Evolutionary conservation across 768 basidiomycete genomes (phyloP).

Genomic region (Lactifluus volemus): DNA sequence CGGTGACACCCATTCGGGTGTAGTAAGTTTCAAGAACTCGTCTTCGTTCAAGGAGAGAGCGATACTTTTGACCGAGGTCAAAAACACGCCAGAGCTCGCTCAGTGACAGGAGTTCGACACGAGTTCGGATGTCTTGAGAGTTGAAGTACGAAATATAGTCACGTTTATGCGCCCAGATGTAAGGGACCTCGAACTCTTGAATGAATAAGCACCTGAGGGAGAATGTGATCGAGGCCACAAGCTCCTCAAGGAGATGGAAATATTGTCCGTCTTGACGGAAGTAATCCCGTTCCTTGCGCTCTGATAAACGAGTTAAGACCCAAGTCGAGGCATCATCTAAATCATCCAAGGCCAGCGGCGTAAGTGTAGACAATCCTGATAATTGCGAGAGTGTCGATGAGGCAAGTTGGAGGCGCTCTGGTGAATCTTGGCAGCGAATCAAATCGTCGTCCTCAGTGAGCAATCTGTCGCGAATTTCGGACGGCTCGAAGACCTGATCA

Average conservation of each 20-base stretch:
- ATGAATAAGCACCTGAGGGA: constrained; percentile 78
- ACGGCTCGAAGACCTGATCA: constrained; percentile 89
- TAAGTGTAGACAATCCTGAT: constrained; percentile 51
- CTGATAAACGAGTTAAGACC: constrained; percentile 76
- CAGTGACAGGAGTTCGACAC: constrained; percentile 61
- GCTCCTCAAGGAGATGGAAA: constrained; percentile 49
- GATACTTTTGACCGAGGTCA: constrained; percentile 80
- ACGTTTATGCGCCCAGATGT: constrained; percentile 88
- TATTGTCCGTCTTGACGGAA: constrained; percentile 57
- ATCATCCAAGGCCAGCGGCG: constrained; percentile 61
- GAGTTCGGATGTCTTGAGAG: constrained; percentile 48
- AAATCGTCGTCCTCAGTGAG: constrained; percentile 91
- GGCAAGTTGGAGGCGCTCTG: constrained; percentile 91
- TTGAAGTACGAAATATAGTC: constrained; percentile 87
- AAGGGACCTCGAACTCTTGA: constrained; percentile 88
- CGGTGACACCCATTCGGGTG: constrained; percentile 54
- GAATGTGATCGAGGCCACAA: constrained; percentile 72
- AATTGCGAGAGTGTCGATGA: constrained; percentile 72
- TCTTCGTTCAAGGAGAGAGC: constrained; percentile 73
- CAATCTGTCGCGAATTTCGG: constrained; percentile 84
- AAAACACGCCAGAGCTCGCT: constrained; percentile 90
- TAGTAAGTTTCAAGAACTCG: constrained; percentile 56
- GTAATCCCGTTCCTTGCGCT: constrained; percentile 60
- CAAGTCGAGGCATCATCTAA: constrained; percentile 77
- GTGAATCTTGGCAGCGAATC: constrained; percentile 83